These are phyloP conservation scores for Lactarius sanguifluus DNA, from an alignment of 768 basidiomycete species.

Conservation along the genomic window DNA sequence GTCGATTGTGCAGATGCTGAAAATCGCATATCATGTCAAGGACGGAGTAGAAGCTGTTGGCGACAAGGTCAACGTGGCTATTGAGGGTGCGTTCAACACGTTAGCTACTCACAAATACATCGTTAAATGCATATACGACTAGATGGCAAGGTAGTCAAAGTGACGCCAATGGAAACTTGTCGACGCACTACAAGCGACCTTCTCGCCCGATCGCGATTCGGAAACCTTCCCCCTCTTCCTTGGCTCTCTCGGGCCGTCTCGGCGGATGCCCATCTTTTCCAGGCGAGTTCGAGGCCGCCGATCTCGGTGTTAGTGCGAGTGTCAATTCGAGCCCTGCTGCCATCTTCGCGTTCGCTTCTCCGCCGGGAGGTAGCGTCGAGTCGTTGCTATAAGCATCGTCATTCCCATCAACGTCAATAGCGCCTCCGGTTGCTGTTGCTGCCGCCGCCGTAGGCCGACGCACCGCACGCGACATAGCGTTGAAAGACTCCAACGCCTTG, in stretches of 20 bases:
- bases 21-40: neutral
- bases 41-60: neutral
- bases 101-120: neutral
- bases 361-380: conserved; percentile 39
- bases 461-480: conserved; percentile 67
- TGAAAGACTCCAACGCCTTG: conserved; percentile 41
- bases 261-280: neutral
- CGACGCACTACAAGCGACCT: conserved; percentile 48
- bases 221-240: conserved; percentile 14
- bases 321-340: neutral
- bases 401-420: neutral
- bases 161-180: conserved; percentile 41
- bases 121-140: neutral
- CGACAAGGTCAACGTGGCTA: neutral
- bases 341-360: neutral
- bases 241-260: neutral
- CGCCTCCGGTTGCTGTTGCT: neutral
- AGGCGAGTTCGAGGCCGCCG: conserved; percentile 3
- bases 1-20: neutral
- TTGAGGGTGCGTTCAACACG: neutral
- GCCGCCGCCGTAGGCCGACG: conserved; percentile 50
- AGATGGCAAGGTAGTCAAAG: neutral
- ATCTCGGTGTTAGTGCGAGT: conserved; percentile 3
- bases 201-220: conserved; percentile 22
- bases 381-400: conserved; percentile 40